phyloP scores from a whole-genome alignment of 345 rosid genomes.

The Gossypium longicalyx region DNA sequence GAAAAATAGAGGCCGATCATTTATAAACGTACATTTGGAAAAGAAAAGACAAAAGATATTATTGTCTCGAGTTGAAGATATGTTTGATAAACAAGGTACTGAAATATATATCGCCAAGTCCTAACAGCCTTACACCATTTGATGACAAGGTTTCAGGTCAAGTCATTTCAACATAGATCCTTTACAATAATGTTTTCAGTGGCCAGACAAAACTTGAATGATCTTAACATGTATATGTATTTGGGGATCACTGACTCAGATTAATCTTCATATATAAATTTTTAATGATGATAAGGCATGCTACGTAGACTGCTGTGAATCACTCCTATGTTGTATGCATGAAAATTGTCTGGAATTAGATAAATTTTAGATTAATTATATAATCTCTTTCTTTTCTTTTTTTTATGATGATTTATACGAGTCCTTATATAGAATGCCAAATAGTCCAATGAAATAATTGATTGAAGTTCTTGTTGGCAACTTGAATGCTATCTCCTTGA shows the following conservation, averaged over 20 bases:
- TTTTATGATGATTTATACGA: not conserved
- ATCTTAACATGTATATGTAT: not conserved
- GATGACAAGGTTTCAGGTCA: not conserved
- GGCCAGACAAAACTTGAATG: not conserved
- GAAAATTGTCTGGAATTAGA: not conserved
- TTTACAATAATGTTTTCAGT: not conserved
- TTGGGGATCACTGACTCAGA: not conserved
- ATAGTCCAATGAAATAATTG: too few species aligned
- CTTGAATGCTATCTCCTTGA: too few species aligned
- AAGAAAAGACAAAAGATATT: not conserved
- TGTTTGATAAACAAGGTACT: slow-evolving; percentile 6
- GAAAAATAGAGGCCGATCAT: not conserved
- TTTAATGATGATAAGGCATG: slow-evolving; percentile 30
- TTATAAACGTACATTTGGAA: not conserved
- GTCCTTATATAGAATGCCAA: not conserved
- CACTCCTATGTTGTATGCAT: slow-evolving; percentile 17
- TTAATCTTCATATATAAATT: not conserved
- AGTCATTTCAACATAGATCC: not conserved
- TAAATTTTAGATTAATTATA: not conserved
- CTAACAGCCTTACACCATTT: slow-evolving; percentile 21
- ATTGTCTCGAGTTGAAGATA: not conserved
- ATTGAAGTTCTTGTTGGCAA: too few species aligned
- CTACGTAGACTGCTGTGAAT: slow-evolving; percentile 35
- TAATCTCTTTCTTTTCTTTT: not conserved
- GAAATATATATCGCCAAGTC: slow-evolving; percentile 14